These are phyloP conservation scores for Diplotaxis tenuifolia DNA, from an alignment of 345 rosid genomes.

Conservation along the genomic window DNA sequence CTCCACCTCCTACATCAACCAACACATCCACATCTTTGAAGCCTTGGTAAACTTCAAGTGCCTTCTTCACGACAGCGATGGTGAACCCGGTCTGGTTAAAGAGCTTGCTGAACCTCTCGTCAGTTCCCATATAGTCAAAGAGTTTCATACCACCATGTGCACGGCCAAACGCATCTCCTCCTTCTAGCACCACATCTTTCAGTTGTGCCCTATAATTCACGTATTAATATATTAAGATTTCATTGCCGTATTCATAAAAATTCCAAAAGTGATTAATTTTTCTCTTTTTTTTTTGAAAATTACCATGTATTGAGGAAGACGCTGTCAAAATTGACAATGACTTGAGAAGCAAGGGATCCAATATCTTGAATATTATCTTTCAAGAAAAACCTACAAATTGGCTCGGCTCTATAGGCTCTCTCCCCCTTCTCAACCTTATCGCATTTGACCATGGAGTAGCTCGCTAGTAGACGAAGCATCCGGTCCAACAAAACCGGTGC, in stretches of 20 bases:
- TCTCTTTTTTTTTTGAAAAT: too few relatives aligned
- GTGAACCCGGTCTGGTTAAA: background rate
- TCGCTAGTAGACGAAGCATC: background rate
- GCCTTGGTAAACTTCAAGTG: background rate
- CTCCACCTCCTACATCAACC: background rate
- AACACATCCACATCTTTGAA: background rate
- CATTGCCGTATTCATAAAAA: background rate
- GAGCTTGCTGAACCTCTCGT: background rate
- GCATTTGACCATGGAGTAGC: background rate
- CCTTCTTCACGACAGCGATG: background rate
- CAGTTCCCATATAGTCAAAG: background rate
- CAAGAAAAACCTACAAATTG: background rate
- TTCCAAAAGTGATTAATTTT: background rate
- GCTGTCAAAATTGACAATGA: background rate
- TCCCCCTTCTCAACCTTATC: background rate
- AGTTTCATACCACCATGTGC: background rate
- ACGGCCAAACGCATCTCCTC: background rate
- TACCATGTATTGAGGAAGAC: background rate
- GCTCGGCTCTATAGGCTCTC: background rate
- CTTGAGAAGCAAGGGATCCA: background rate
- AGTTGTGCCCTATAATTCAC: background rate
- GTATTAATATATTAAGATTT: background rate
- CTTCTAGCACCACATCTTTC: background rate
- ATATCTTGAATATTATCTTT: background rate
- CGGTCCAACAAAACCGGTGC: background rate